Percentiles rank a stretch among this genome's conserved stretches.
Conservation (phyloP, 1,284 basidiomycete species). For the Leccinum laetum region DNA sequence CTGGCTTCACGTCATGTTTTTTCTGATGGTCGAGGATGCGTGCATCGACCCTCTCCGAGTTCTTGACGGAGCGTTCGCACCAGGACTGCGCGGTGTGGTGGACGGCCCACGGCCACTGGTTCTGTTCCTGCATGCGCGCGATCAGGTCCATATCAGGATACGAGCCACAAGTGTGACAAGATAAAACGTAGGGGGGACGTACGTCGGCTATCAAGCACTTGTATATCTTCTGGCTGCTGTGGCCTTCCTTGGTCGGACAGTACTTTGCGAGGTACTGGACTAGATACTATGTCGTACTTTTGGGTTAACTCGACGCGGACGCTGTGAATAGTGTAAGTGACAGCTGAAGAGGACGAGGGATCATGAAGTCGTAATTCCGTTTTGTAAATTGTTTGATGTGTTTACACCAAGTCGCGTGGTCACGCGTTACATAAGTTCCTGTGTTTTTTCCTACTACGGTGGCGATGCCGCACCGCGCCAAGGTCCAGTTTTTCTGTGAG, state of each 20-base stretch:
- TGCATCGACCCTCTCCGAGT: conserved; percentile 41
- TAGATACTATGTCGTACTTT: conserved; percentile 18
- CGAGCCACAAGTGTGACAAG: no score
- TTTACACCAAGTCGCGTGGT: not conserved
- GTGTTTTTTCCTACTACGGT: no score
- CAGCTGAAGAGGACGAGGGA: not conserved
- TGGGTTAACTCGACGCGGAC: conserved; percentile 17
- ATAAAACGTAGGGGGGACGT: not conserved
- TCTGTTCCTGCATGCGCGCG: conserved; percentile 7
- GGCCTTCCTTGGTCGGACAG: conserved; percentile 26
- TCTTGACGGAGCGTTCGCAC: conserved; percentile 51
- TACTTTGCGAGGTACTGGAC: conserved; percentile 26
- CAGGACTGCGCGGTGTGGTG: conserved; percentile 54
- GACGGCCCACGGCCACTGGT: conserved; percentile 43
- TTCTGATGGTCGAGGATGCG: conserved; percentile 34
- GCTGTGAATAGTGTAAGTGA: conserved; percentile 13
- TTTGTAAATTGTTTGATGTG: not conserved
- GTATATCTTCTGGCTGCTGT: conserved; percentile 43
- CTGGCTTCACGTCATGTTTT: conserved; percentile 1
- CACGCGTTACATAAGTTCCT: no score
- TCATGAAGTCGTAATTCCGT: no score
- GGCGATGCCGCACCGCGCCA: no score
- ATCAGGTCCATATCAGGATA: not conserved
- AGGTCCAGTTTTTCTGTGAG: no score
- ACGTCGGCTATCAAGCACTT: conserved; percentile 37